Evolutionary conservation across 2,329 filamentous ascomycete species (phyloP).

Genomic region (Tolypocladium endophyticum): DNA sequence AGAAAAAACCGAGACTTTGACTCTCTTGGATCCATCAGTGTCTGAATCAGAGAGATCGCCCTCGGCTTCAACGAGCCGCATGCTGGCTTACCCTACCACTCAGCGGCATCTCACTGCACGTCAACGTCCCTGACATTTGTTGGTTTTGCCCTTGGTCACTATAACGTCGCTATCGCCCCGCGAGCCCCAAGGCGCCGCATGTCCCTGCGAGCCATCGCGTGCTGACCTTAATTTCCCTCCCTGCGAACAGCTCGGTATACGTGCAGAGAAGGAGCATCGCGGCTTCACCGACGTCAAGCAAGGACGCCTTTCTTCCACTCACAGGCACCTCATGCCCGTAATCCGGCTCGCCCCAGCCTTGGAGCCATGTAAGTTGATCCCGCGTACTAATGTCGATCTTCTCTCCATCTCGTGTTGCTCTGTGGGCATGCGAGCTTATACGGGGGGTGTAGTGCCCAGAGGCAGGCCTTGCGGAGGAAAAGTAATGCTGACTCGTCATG

Average conservation of each 20-base stretch:
- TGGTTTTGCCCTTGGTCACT: background rate
- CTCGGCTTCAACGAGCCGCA: conserved; percentile 5
- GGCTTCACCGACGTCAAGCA: conserved; percentile 1
- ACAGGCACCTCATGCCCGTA: conserved; percentile 3
- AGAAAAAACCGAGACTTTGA: conserved; percentile 17
- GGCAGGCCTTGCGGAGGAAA: background rate
- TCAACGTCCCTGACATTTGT: conserved; percentile 4
- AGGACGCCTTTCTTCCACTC: conserved; percentile 8
- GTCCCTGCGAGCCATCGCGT: background rate
- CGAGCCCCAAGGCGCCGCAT: background rate
- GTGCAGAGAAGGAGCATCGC: conserved; percentile 8
- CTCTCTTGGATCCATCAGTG: conserved; percentile 14
- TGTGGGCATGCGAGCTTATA: background rate
- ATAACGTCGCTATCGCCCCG: background rate
- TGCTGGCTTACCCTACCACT: conserved; percentile 5
- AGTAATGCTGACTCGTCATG: conserved; percentile 5
- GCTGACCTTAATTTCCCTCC: conserved; percentile 13
- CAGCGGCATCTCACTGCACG: conserved; percentile 7
- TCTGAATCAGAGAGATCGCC: conserved; percentile 12
- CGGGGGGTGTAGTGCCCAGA: background rate
- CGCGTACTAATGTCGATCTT: conserved; percentile 5
- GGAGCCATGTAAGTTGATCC: conserved; percentile 3
- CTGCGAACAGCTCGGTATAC: conserved; percentile 9
- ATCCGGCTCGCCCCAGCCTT: background rate
- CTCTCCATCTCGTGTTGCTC: background rate